phyloP scores from a whole-genome alignment of 116 monocot species.

The Dioscorea cayenensis region DNA sequence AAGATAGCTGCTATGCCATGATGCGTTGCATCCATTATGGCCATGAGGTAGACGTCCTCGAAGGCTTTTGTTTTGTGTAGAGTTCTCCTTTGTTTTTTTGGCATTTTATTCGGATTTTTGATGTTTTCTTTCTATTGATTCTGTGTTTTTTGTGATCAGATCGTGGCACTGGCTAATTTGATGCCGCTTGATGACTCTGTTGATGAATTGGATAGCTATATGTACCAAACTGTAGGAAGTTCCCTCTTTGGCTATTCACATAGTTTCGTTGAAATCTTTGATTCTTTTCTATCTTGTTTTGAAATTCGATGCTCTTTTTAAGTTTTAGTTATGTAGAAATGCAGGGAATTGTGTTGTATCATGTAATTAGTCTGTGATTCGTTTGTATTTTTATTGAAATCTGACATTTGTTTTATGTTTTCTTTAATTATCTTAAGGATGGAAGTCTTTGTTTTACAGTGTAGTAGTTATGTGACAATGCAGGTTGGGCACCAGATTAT shows the following conservation, averaged over 20 bases:
- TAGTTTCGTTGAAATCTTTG: background rate
- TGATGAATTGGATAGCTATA: slow-evolving; percentile 97
- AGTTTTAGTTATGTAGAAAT: background rate
- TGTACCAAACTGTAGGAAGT: slow-evolving; percentile 87
- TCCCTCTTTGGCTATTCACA: background rate
- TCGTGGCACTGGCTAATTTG: slow-evolving; percentile 92
- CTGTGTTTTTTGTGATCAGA: slow-evolving; percentile 17
- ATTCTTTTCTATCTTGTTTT: background rate
- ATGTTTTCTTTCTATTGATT: background rate
- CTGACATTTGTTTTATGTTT: background rate
- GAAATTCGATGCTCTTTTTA: background rate
- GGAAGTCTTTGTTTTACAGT: background rate
- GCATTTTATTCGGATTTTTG: background rate
- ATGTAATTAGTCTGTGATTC: background rate
- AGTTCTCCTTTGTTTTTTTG: background rate
- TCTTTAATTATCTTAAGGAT: background rate
- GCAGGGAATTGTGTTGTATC: background rate
- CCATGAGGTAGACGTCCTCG: slow-evolving; percentile 22
- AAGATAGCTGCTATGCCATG: slow-evolving; percentile 54
- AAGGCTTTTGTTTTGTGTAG: background rate
- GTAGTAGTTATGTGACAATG: background rate
- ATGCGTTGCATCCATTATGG: slow-evolving; percentile 41
- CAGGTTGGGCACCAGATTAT: slow-evolving; percentile 96
- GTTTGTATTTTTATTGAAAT: background rate
- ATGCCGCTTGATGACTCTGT: slow-evolving; percentile 86